Percentiles rank a stretch among this genome's conserved stretches.
Evolutionary conservation across 352 stramenopile genomes (phyloP).

Genomic region (Globisporangium orthogonon): DNA sequence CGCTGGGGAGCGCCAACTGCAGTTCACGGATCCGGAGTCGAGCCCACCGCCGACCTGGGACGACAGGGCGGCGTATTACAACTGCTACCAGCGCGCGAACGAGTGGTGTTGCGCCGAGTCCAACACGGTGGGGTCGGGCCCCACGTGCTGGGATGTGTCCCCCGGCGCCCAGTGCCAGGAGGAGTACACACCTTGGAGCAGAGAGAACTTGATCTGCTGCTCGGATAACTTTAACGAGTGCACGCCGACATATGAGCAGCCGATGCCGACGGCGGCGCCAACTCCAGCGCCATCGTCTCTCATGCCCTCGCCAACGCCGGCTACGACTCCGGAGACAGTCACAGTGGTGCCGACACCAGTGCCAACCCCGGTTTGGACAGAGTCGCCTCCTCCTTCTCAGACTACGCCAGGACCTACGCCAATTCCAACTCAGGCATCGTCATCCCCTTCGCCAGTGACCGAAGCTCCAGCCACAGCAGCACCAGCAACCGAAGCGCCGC

Average conservation of each 20-base stretch:
- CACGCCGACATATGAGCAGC: conserved; percentile 25
- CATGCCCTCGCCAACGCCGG: background rate
- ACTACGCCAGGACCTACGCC: background rate
- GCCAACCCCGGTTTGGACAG: background rate
- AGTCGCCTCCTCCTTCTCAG: background rate
- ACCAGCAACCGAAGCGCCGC: background rate
- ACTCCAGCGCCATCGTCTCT: background rate
- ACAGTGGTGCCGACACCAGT: background rate
- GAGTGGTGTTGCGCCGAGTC: conserved; percentile 41
- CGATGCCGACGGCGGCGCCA: conserved; percentile 17
- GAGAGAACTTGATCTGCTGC: conserved; percentile 54
- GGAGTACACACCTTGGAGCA: conserved; percentile 25
- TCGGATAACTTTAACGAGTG: conserved; percentile 22
- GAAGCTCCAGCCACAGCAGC: background rate
- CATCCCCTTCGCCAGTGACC: background rate
- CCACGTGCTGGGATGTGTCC: conserved; percentile 34
- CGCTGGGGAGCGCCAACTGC: conserved; percentile 19
- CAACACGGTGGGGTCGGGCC: conserved; percentile 16
- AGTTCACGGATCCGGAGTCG: conserved; percentile 23
- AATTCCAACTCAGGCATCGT: background rate
- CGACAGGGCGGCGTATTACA: conserved; percentile 33
- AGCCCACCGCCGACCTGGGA: conserved; percentile 18
- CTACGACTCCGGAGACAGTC: background rate
- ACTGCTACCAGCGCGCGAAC: conserved; percentile 23
- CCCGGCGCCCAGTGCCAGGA: conserved; percentile 18